phyloP scores from a whole-genome alignment of 139 green algal genomes.

The Chlamydomonas schloesseri region DNA sequence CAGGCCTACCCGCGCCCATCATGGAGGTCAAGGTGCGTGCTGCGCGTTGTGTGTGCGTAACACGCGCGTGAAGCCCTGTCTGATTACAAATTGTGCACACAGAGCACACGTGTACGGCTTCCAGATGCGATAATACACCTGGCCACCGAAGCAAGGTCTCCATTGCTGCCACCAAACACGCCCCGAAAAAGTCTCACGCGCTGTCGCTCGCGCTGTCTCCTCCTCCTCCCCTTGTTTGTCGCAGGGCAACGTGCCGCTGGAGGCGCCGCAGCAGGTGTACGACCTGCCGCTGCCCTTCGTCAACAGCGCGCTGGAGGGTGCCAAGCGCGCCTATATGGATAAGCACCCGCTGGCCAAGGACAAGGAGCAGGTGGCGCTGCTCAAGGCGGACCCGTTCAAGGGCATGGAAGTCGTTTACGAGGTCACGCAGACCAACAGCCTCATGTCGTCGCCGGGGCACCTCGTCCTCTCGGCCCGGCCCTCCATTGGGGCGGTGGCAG shows the following conservation, averaged over 20 bases:
- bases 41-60: too few species aligned
- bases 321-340: slow-evolving; percentile 74
- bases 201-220: neutral
- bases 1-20: slow-evolving; percentile 62
- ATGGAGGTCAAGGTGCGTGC: slow-evolving; percentile 56
- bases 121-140: too few species aligned
- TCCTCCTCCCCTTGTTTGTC: neutral
- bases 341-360: slow-evolving; percentile 78
- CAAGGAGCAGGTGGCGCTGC: slow-evolving; percentile 45
- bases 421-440: slow-evolving; percentile 66
- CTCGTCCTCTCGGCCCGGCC: slow-evolving; percentile 45
- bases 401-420: slow-evolving; percentile 58
- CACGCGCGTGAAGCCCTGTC: too few species aligned
- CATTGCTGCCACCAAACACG: too few species aligned
- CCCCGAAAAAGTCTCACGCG: too few species aligned
- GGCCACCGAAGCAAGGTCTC: too few species aligned
- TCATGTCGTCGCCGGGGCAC: slow-evolving; percentile 49
- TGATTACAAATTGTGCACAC: too few species aligned
- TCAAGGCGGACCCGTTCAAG: slow-evolving; percentile 54
- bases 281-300: slow-evolving; percentile 61
- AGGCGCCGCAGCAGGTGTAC: slow-evolving; percentile 53
- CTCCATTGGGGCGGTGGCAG: neutral
- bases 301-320: slow-evolving; percentile 72
- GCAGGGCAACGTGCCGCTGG: slow-evolving; percentile 52
- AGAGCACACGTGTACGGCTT: too few species aligned